Conservation (phyloP, 331 rosid genomes). For the Telfairia occidentalis region DNA sequence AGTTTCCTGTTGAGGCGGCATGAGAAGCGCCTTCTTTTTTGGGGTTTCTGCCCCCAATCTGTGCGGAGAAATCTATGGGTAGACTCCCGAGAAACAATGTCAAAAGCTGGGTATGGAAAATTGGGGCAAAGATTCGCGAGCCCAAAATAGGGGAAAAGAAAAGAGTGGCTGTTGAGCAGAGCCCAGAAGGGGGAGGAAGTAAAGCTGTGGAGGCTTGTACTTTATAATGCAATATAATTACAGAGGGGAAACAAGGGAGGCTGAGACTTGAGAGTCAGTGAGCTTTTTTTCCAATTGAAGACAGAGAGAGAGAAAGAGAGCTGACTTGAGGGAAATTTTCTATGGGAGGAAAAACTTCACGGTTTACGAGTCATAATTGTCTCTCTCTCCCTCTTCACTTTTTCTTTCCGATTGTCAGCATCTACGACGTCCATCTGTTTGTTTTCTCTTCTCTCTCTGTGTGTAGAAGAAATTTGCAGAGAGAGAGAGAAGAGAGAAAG, state of each 20-base stretch:
- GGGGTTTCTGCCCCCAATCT: too few relatives aligned
- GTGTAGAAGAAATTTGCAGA: neutral
- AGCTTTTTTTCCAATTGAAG: neutral
- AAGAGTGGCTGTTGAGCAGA: neutral
- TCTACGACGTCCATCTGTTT: slow-evolving; percentile 23
- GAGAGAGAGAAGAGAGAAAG: neutral
- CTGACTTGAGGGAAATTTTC: slow-evolving; percentile 2
- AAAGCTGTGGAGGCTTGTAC: too few relatives aligned
- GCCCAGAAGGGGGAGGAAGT: neutral
- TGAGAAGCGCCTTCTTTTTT: neutral
- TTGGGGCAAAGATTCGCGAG: neutral
- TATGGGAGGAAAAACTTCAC: neutral
- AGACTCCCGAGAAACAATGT: neutral
- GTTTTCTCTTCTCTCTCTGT: neutral
- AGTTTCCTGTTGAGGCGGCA: too few relatives aligned
- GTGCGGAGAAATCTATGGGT: neutral
- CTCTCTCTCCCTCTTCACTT: neutral
- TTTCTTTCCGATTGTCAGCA: slow-evolving; percentile 25
- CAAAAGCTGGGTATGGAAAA: neutral
- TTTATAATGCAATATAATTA: neutral
- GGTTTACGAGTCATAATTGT: neutral
- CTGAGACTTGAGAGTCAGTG: too few relatives aligned
- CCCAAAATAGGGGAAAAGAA: neutral
- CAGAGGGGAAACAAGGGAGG: too few relatives aligned
- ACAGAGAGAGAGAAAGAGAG: neutral